Percentiles rank a stretch among this genome's conserved stretches.
Conservation (phyloP, 768 basidiomycete genomes). For the Strobilomyces echinocephalus region DNA sequence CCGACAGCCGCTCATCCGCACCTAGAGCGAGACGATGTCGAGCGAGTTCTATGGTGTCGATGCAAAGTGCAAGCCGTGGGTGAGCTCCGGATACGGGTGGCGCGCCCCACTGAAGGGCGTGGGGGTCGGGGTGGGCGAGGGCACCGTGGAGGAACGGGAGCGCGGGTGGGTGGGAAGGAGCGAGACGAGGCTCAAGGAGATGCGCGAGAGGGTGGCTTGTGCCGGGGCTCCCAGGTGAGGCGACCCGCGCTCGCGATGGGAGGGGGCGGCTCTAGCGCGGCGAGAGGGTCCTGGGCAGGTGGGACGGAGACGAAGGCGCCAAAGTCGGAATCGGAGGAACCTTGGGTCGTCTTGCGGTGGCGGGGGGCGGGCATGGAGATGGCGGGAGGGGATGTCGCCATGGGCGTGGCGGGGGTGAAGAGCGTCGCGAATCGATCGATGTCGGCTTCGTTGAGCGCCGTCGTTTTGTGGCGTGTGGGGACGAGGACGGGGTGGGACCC, state of each 20-base stretch:
- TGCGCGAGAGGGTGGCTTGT: constrained; percentile 39
- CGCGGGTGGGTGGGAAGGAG: constrained; percentile 32
- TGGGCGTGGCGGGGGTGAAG: constrained; percentile 38
- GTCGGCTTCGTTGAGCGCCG: constrained; percentile 21
- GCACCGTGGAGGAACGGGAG: constrained; percentile 1
- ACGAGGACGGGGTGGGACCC: too few relatives aligned
- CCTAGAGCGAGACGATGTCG: too few relatives aligned
- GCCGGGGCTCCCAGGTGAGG: constrained; percentile 8
- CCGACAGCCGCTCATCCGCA: too few relatives aligned
- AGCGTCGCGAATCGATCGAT: constrained; percentile 40
- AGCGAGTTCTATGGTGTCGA: constrained; percentile 40
- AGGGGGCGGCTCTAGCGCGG: too few relatives aligned
- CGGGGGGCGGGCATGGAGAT: not conserved
- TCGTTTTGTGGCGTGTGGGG: too few relatives aligned
- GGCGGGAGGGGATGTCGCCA: not conserved
- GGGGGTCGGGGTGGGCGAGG: constrained; percentile 14
- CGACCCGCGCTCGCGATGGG: constrained; percentile 16
- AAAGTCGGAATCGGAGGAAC: constrained; percentile 48
- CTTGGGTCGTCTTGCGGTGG: constrained; percentile 12
- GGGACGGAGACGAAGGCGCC: constrained; percentile 60
- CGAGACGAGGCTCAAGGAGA: constrained; percentile 51
- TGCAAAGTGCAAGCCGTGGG: constrained; percentile 51
- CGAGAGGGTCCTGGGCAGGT: constrained; percentile 45
- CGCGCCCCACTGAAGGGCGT: constrained; percentile 6
- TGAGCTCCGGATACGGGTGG: constrained; percentile 18